A percentile compares a stretch with the other conserved stretches of the same genome.
Conservation (phyloP, 257 asterid genomes). For the Solanum boliviense region DNA sequence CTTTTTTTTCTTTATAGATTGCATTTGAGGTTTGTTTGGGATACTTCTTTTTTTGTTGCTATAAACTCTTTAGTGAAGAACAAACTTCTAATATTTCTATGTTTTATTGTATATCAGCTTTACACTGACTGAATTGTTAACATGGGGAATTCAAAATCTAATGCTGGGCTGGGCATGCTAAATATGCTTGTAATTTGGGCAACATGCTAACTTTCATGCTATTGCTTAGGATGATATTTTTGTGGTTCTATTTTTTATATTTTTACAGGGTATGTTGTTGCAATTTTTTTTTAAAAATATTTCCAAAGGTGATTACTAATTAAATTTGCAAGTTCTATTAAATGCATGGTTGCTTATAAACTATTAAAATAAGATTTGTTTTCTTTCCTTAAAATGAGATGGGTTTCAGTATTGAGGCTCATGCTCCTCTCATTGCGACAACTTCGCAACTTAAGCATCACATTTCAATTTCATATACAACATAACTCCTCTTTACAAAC, state of each 20-base stretch:
- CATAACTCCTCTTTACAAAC: neutral
- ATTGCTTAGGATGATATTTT: neutral
- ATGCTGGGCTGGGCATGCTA: neutral
- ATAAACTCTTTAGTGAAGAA: neutral
- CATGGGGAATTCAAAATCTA: neutral
- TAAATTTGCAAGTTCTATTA: neutral
- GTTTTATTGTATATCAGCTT: neutral
- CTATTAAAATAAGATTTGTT: neutral
- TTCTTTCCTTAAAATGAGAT: neutral
- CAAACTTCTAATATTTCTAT: neutral
- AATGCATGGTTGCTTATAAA: neutral
- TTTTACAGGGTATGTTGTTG: neutral
- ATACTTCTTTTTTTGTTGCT: neutral
- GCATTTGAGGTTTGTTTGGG: neutral
- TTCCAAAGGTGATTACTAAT: neutral
- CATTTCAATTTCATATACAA: neutral
- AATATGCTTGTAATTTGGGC: neutral
- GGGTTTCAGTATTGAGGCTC: neutral
- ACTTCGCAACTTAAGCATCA: neutral
- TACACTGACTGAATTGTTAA: neutral
- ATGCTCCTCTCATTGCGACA: neutral
- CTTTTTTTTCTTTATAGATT: neutral
- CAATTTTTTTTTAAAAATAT: neutral
- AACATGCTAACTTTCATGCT: neutral
- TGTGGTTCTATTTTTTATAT: neutral